Evolutionary conservation across 345 rosid genomes (phyloP).

Genomic region (Hypericum perforatum): DNA sequence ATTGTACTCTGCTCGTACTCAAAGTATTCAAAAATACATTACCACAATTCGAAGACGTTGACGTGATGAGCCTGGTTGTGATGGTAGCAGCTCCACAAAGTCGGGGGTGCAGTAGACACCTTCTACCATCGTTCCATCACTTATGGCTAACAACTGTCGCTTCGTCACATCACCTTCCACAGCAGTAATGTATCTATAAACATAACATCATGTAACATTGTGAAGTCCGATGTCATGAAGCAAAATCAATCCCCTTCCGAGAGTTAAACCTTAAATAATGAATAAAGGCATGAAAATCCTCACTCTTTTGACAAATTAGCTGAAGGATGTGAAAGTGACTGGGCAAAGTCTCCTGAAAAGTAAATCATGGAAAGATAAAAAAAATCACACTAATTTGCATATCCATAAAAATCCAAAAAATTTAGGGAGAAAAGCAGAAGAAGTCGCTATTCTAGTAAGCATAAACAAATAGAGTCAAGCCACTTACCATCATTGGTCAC

Average conservation of each 20-base stretch:
- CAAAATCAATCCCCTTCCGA: neutral
- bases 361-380: neutral
- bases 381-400: no score
- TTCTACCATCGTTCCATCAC: slow-evolving; percentile 64
- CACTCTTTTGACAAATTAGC: slow-evolving; percentile 77
- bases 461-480: neutral
- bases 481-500: slow-evolving; percentile 81
- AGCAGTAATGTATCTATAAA: slow-evolving; percentile 66
- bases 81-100: slow-evolving; percentile 74
- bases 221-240: neutral
- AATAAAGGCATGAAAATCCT: slow-evolving; percentile 17
- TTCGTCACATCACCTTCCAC: slow-evolving; percentile 59
- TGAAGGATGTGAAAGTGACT: slow-evolving; percentile 81
- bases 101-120: slow-evolving; percentile 81
- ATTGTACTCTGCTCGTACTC: neutral
- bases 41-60: slow-evolving; percentile 86
- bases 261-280: neutral
- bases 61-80: slow-evolving; percentile 56
- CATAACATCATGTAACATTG: neutral
- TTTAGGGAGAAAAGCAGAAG: no score
- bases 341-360: slow-evolving; percentile 82
- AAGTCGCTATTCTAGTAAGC: neutral
- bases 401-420: no score
- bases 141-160: slow-evolving; percentile 55
- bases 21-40: slow-evolving; percentile 8